Percentiles rank a stretch among this genome's conserved stretches.
Evolutionary conservation across 2,329 filamentous ascomycete species (phyloP).

Genomic region (Hypoxylon sp.): DNA sequence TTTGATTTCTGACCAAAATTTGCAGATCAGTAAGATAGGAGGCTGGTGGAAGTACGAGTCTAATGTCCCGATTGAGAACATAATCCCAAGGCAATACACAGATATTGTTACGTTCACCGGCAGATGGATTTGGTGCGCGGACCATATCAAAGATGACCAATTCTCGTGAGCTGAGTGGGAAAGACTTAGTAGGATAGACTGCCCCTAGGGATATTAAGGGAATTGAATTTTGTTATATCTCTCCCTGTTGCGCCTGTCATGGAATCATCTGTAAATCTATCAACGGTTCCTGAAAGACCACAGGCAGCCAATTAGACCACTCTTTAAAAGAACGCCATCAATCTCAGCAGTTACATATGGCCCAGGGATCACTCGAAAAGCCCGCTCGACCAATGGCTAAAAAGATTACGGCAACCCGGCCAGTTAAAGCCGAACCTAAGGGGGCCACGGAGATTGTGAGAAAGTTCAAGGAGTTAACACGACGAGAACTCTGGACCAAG

Average conservation of each 20-base stretch:
- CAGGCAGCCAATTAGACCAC: slow-evolving; percentile 4
- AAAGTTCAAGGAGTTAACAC: slow-evolving; percentile 45
- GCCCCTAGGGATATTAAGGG: slow-evolving; percentile 7
- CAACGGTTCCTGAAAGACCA: slow-evolving; percentile 3
- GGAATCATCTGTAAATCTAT: slow-evolving; percentile 11
- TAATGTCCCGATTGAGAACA: slow-evolving; percentile 33
- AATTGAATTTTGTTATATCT: slow-evolving; percentile 24
- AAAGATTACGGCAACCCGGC: slow-evolving; percentile 33
- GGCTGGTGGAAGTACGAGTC: slow-evolving; percentile 29
- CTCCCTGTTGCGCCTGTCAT: background rate
- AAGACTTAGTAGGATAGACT: slow-evolving; percentile 19
- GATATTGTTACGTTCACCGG: slow-evolving; percentile 23
- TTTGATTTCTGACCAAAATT: slow-evolving; percentile 40
- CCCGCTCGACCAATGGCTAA: slow-evolving; percentile 30
- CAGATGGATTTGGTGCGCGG: slow-evolving; percentile 33
- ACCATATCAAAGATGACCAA: slow-evolving; percentile 32
- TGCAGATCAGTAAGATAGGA: slow-evolving; percentile 43
- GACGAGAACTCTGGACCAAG: slow-evolving; percentile 46
- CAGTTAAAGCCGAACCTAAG: slow-evolving; percentile 31
- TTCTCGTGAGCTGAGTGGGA: slow-evolving; percentile 12
- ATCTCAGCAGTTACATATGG: slow-evolving; percentile 38
- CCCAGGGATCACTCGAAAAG: slow-evolving; percentile 43
- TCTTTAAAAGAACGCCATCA: slow-evolving; percentile 5
- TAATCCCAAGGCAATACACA: slow-evolving; percentile 22
- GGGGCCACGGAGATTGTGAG: slow-evolving; percentile 36